Percentiles rank a stretch among this genome's conserved stretches.
Evolutionary conservation across 2,329 filamentous ascomycete genomes (phyloP).

Genomic region (Colletotrichum euphorbiae): DNA sequence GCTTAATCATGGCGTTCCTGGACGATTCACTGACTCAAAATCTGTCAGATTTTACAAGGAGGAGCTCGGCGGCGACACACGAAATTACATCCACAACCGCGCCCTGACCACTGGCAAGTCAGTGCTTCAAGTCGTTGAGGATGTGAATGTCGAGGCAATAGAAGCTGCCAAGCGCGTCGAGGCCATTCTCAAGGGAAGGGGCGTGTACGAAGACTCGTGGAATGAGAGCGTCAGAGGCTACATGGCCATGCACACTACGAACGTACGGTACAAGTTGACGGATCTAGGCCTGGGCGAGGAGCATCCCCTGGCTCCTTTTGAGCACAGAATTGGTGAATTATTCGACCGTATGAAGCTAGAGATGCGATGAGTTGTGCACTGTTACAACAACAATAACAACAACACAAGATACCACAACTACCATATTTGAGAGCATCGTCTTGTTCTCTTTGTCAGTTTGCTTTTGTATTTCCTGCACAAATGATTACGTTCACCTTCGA

Average conservation of each 20-base stretch:
- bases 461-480: neutral
- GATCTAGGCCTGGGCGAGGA: slow-evolving; percentile 41
- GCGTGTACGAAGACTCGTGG: slow-evolving; percentile 40
- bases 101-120: slow-evolving; percentile 26
- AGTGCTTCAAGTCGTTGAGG: slow-evolving; percentile 31
- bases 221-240: slow-evolving; percentile 40
- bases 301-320: slow-evolving; percentile 41
- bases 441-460: neutral
- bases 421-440: neutral
- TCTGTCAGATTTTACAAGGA: slow-evolving; percentile 42
- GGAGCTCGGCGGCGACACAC: slow-evolving; percentile 39
- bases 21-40: slow-evolving; percentile 1
- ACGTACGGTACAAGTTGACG: slow-evolving; percentile 40
- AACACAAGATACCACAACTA: neutral
- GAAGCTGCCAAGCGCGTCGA: slow-evolving; percentile 34
- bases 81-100: slow-evolving; percentile 42
- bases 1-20: neutral
- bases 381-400: neutral
- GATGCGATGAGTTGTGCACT: neutral
- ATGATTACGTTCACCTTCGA: no score
- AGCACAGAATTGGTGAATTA: slow-evolving; percentile 37
- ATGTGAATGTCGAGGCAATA: slow-evolving; percentile 35
- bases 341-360: slow-evolving; percentile 35
- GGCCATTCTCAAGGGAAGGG: slow-evolving; percentile 40
- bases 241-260: slow-evolving; percentile 43